Evolutionary conservation across 192 early-diverging fungal species (phyloP), one percentile per base, ranked within the genome.

Genomic region (Paraglomus brasilianum): DNA sequence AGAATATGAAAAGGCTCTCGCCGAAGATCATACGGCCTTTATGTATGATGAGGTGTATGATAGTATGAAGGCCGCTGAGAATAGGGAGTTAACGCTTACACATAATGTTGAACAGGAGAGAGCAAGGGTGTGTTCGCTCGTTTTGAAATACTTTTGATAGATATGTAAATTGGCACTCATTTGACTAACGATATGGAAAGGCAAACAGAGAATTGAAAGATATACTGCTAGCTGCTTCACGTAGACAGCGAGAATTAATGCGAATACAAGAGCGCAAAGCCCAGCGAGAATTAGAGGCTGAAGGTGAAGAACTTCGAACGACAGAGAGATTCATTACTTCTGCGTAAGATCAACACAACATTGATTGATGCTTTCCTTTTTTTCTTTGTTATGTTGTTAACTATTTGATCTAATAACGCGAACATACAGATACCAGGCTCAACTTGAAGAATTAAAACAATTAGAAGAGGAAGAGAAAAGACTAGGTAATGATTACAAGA

Each of bases 1-100:
- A 63, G 66, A 70, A 53, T 78, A 86, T 44, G 52, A 79, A 46
- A 69, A 83, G 69, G 89, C 89, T 11, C 58, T 91, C 7, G 78
- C 80, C 38, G 84, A 89, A 71, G 89, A 91, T 72, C 76, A 86
- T 39, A 83, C 66, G 50, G 81, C 88, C 7, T 91, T 85, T 77
- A 87, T 89, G 59, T 91, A 91, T 67, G 89, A 91, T 73, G 86
- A 74, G 14, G 84, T 84, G 1, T 91, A 88, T 73, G 89, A 91
- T 61, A 77, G 80, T 24, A 62, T 91, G 38, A 91, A 91, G 69
- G 71, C 67, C 24, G 78, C 61, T 5, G 85, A 86, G 53, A 74
- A 51, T 5, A 72, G 78, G 5, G 74, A 79, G 57, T 71, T 36
- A 3, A 2, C 30, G 3, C 30, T 30, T 30, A 30, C 30, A 30